Percentiles rank a stretch among this genome's conserved stretches.
Evolutionary conservation across 169 alveolate species (phyloP).

Genomic region (Eimeria acervulina): DNA sequence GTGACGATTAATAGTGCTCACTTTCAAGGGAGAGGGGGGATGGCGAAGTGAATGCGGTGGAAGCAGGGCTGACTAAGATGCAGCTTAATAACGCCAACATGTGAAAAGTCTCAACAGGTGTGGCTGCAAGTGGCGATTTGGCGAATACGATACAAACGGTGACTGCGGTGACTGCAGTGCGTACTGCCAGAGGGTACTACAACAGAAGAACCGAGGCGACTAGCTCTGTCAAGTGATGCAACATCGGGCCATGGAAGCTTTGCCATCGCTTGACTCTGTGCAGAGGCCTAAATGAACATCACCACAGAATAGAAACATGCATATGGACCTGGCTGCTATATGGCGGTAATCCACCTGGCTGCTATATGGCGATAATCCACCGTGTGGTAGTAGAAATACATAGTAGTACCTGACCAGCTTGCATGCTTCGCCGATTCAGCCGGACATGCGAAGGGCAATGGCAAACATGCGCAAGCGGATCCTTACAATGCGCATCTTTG

Average conservation of each 20-base stretch:
- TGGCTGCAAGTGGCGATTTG: not conserved
- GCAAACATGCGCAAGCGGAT: no score
- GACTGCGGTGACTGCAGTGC: not conserved
- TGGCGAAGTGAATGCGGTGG: not conserved
- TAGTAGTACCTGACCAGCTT: not conserved
- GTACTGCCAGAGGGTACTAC: not conserved
- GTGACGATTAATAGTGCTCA: not conserved
- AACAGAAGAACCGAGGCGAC: not conserved
- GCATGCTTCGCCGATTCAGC: no score
- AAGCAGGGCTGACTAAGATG: not conserved
- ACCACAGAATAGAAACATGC: not conserved
- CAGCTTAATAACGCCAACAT: not conserved
- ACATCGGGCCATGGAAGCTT: not conserved
- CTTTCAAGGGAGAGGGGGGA: not conserved
- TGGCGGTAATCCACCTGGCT: not conserved
- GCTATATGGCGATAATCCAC: not conserved
- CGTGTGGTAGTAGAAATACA: not conserved
- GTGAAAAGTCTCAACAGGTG: not conserved
- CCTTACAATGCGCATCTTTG: no score
- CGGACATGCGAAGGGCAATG: no score
- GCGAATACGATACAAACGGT: no score
- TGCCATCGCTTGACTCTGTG: not conserved
- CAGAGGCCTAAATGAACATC: not conserved
- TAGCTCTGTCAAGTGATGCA: not conserved
- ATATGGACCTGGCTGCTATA: not conserved